These are phyloP conservation scores for Naganishia vaughanmartiniae DNA, from an alignment of 768 basidiomycete genomes.

Conservation along the genomic window DNA sequence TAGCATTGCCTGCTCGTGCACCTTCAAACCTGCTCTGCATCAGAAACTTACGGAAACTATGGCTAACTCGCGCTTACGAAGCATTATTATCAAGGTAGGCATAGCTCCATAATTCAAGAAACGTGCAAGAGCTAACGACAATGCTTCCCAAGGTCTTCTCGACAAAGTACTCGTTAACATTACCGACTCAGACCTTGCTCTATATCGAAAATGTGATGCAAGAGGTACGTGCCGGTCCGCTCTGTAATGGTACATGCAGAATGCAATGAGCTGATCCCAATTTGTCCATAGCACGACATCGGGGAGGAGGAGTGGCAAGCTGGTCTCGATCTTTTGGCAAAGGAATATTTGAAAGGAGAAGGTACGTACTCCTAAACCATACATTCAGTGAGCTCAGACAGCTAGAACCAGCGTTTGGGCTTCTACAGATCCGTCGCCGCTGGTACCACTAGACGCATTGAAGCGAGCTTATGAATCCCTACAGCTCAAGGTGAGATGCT, in stretches of 20 bases:
- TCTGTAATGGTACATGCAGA: neutral
- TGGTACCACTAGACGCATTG: constrained; percentile 46
- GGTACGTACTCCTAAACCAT: constrained; percentile 34
- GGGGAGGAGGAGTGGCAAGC: constrained; percentile 43
- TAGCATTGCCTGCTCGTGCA: neutral
- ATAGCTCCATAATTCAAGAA: neutral
- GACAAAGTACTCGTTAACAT: constrained; percentile 49
- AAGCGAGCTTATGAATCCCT: constrained; percentile 50
- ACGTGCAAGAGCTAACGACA: too few species aligned
- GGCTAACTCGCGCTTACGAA: constrained; percentile 27
- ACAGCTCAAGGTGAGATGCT: constrained; percentile 5
- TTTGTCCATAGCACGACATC: constrained; percentile 11
- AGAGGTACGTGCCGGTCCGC: constrained; percentile 39
- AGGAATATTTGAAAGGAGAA: constrained; percentile 51
- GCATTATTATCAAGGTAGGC: constrained; percentile 30
- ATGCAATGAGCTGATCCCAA: neutral
- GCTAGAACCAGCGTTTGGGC: neutral
- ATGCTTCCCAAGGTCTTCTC: constrained; percentile 44
- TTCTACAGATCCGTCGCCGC: constrained; percentile 44
- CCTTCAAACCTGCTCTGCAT: neutral
- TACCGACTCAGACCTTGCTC: constrained; percentile 44
- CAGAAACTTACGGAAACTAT: neutral
- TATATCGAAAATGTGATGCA: constrained; percentile 48
- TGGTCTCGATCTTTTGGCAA: constrained; percentile 49
- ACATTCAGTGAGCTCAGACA: neutral